phyloP scores from a whole-genome alignment of 1,139 yeast genomes.

The Saccharomyces hybrid region DNA sequence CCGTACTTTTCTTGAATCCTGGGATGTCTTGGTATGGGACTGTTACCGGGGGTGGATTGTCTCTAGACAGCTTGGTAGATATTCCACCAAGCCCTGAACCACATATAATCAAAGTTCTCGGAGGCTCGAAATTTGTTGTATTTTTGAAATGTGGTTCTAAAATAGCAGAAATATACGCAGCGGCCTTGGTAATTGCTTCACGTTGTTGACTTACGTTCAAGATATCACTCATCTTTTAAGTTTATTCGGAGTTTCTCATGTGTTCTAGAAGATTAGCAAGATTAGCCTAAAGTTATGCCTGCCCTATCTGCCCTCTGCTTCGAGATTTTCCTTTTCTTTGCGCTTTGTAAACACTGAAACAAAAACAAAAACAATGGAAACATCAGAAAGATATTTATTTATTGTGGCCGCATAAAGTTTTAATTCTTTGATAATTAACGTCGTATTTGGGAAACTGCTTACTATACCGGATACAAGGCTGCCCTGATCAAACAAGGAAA shows the following conservation, averaged over 20 bases:
- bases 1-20: slow-evolving; percentile 74
- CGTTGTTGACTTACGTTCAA: not conserved
- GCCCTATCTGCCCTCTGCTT: not conserved
- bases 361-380: not conserved
- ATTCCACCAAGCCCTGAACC: slow-evolving; percentile 94
- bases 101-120: slow-evolving; percentile 73
- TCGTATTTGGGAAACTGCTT: not conserved
- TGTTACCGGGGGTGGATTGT: slow-evolving; percentile 36
- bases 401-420: not conserved
- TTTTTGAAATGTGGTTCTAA: slow-evolving; percentile 9
- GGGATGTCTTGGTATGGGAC: slow-evolving; percentile 68
- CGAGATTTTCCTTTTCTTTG: not conserved
- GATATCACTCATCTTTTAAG: not conserved
- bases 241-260: not conserved
- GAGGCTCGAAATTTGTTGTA: slow-evolving; percentile 25
- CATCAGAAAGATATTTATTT: not conserved
- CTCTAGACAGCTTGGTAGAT: slow-evolving; percentile 43
- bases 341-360: not conserved
- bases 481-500: not conserved
- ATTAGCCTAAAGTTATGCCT: not conserved
- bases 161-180: slow-evolving; percentile 8
- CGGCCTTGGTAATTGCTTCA: slow-evolving; percentile 3
- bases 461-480: not conserved
- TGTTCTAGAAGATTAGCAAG: not conserved
- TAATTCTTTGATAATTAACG: not conserved